A percentile compares a stretch with the other conserved stretches of the same genome.
These are phyloP conservation scores for Elongisporangium anandrum DNA, from an alignment of 352 stramenopile genomes.

Conservation along the genomic window DNA sequence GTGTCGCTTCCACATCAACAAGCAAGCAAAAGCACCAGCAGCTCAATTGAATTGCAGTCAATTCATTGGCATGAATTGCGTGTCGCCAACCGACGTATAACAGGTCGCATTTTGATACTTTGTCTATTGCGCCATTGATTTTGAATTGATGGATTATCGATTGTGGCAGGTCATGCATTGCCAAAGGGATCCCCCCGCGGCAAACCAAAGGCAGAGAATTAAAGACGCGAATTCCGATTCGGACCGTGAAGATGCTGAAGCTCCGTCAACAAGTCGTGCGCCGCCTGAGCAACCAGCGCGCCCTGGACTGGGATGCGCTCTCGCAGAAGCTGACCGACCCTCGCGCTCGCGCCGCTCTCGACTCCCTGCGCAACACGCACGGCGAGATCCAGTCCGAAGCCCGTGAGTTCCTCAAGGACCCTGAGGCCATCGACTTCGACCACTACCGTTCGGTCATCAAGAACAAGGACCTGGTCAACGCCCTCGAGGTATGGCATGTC, in stretches of 20 bases:
- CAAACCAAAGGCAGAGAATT: conserved; percentile 21
- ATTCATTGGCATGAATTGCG: conserved; percentile 2
- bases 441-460: conserved; percentile 85
- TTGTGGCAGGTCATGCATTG: conserved; percentile 7
- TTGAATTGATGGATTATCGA: conserved; percentile 10
- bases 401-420: conserved; percentile 67
- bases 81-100: neutral
- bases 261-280: conserved; percentile 75
- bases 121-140: neutral
- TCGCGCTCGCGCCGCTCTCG: conserved; percentile 66
- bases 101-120: neutral
- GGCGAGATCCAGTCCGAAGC: conserved; percentile 74
- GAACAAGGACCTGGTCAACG: conserved; percentile 87
- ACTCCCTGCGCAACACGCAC: conserved; percentile 75
- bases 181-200: conserved; percentile 7
- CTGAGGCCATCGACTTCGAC: conserved; percentile 81
- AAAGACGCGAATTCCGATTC: neutral
- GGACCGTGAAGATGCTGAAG: conserved; percentile 50
- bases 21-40: no score
- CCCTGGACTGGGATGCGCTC: conserved; percentile 65
- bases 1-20: conserved; percentile 1
- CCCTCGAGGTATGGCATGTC: conserved; percentile 40
- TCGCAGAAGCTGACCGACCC: conserved; percentile 75
- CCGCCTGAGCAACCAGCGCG: conserved; percentile 47
- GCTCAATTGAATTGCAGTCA: conserved; percentile 2